Conservation (phyloP, 345 rosid genomes). For the Trapa incisa region DNA sequence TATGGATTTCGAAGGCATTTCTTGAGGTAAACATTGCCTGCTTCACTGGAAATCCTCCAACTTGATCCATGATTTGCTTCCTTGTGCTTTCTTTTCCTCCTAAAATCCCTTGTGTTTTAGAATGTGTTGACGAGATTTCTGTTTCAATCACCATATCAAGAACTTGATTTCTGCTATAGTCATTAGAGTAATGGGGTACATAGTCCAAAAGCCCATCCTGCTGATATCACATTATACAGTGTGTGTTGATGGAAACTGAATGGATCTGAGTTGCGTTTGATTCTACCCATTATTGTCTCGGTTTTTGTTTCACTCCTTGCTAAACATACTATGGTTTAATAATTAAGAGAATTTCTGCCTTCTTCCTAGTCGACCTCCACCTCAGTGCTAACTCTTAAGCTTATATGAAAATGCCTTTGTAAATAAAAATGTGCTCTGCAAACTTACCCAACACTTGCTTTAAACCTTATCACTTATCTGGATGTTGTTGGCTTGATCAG, state of each 20-base stretch:
- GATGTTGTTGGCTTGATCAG: not conserved
- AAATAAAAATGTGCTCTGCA: not conserved
- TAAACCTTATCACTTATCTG: not conserved
- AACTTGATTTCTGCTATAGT: not conserved
- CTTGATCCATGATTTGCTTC: not conserved
- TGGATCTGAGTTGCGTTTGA: not conserved
- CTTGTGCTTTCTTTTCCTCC: not conserved
- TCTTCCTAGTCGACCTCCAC: not conserved
- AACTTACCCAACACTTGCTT: not conserved
- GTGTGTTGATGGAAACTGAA: not conserved
- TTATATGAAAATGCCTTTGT: not conserved
- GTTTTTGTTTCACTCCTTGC: not conserved
- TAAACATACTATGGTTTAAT: no score
- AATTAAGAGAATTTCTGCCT: no score
- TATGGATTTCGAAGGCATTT: slow-evolving; percentile 87
- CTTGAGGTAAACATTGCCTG: slow-evolving; percentile 46
- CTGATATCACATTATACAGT: not conserved
- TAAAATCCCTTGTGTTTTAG: not conserved
- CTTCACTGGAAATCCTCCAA: not conserved
- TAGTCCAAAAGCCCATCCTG: no score
- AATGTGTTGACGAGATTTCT: not conserved
- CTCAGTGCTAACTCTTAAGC: not conserved
- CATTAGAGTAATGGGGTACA: no score
- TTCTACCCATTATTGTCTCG: not conserved
- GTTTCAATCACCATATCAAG: not conserved